phyloP scores from a whole-genome alignment of 345 rosid genomes.

The Chamaenerion angustifolium region DNA sequence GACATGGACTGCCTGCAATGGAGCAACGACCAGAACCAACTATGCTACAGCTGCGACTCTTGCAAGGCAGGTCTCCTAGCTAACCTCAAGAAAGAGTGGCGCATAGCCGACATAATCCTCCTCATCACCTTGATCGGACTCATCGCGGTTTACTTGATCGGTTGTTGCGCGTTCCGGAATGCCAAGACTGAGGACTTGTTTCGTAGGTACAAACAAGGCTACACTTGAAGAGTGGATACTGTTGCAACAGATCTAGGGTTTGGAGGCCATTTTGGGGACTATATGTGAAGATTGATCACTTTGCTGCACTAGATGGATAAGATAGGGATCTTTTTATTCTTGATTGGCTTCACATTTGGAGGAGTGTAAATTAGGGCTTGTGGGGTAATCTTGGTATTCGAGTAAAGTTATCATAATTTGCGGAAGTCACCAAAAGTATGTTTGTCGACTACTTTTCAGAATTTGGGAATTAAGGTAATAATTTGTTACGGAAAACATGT shows the following conservation, averaged over 20 bases:
- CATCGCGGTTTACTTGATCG: constrained; percentile 46
- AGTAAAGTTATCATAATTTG: constrained; percentile 1
- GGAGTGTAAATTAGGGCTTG: neutral
- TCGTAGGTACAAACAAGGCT: constrained; percentile 72
- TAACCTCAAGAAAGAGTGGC: constrained; percentile 61
- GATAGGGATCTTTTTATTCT: neutral
- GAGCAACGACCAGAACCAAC: constrained; percentile 74
- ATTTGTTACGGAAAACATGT: too few relatives aligned
- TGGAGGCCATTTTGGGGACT: neutral
- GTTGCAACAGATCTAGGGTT: neutral
- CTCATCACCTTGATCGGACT: constrained; percentile 46
- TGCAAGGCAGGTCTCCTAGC: constrained; percentile 85
- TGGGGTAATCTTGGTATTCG: constrained; percentile 2
- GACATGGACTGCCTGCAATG: constrained; percentile 87
- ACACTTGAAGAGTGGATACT: constrained; percentile 37
- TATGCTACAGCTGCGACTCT: constrained; percentile 67
- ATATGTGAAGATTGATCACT: neutral
- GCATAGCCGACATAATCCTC: constrained; percentile 47
- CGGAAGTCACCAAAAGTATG: neutral
- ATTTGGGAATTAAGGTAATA: too few relatives aligned
- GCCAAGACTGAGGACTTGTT: constrained; percentile 75
- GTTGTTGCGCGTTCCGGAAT: constrained; percentile 73
- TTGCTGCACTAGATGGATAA: neutral
- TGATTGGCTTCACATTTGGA: neutral
- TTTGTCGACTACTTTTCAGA: too few relatives aligned